Evolutionary conservation across 2,329 filamentous ascomycete genomes (phyloP).

Genomic region (Ophiobolus disseminans): DNA sequence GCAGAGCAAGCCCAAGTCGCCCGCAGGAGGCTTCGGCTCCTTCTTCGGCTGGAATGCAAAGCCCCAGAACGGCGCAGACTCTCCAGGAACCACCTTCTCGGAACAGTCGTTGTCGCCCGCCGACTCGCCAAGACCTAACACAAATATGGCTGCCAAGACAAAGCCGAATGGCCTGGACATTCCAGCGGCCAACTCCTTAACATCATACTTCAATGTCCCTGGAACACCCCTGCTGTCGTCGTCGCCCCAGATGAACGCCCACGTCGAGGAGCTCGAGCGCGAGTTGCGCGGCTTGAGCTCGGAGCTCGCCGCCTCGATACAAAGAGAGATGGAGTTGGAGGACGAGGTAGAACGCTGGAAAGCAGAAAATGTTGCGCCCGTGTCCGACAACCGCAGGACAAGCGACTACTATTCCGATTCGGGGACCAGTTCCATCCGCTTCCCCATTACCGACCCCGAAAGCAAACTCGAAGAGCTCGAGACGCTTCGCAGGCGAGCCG

Average conservation of each 20-base stretch:
- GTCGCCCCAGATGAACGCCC: conserved; percentile 56
- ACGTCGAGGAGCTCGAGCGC: conserved; percentile 89
- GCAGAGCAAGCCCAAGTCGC: conserved; percentile 52
- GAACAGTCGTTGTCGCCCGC: conserved; percentile 65
- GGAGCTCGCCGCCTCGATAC: conserved; percentile 90
- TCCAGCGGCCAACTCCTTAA: conserved; percentile 57
- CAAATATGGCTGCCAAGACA: conserved; percentile 32
- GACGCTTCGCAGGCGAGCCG: conserved; percentile 78
- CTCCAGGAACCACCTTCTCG: conserved; percentile 68
- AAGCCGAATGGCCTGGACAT: conserved; percentile 59
- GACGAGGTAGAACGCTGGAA: conserved; percentile 90
- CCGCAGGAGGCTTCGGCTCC: conserved; percentile 64
- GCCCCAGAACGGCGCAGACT: conserved; percentile 61
- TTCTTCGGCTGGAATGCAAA: conserved; percentile 72
- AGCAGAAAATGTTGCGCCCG: conserved; percentile 70
- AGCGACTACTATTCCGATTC: conserved; percentile 99
- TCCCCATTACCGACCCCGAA: conserved; percentile 68
- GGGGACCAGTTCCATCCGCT: conserved; percentile 83
- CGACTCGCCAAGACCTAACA: conserved; percentile 58
- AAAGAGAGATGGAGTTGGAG: conserved; percentile 94
- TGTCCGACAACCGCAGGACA: conserved; percentile 72
- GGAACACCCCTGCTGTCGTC: conserved; percentile 55
- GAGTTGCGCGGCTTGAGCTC: conserved; percentile 92
- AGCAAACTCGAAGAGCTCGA: conserved; percentile 75
- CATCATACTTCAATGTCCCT: conserved; percentile 55